Evolutionary conservation across 257 asterid species (phyloP).

Genomic region (Orobanche coerulescens): DNA sequence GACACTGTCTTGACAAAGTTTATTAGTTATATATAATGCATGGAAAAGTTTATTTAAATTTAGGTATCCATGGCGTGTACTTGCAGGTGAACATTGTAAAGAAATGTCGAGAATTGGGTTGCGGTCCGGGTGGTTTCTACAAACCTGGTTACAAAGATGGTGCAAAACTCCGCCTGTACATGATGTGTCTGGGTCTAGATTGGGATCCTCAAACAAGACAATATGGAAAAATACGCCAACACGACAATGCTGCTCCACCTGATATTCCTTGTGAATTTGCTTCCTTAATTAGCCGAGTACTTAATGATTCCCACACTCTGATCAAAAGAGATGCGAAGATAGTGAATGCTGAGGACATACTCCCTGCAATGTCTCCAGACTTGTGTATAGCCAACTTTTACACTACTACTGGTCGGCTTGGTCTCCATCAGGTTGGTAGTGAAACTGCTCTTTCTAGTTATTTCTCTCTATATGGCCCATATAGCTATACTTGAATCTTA

Average conservation of each 20-base stretch:
- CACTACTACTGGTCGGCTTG: conserved; percentile 42
- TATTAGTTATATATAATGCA: no score
- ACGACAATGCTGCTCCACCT: conserved; percentile 42
- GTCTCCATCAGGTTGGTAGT: conserved; percentile 59
- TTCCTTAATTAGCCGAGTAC: conserved; percentile 26
- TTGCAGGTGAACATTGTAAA: conserved; percentile 40
- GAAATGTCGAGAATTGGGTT: conserved; percentile 48
- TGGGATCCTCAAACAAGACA: conserved; percentile 57
- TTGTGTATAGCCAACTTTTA: conserved; percentile 62
- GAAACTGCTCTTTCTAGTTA: background rate
- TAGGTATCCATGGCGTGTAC: no score
- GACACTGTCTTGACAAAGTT: no score
- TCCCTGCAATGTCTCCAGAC: conserved; percentile 55
- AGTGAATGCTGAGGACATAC: conserved; percentile 26
- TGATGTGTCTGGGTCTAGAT: conserved; percentile 75
- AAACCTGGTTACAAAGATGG: conserved; percentile 54
- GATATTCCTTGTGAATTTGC: conserved; percentile 38
- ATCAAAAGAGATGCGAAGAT: conserved; percentile 23
- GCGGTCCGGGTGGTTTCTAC: conserved; percentile 56
- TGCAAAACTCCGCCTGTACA: conserved; percentile 46
- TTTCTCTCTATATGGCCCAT: background rate
- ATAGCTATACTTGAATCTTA: no score
- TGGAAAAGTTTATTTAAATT: no score
- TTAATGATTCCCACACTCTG: conserved; percentile 35
- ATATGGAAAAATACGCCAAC: conserved; percentile 32